Evolutionary conservation across 257 asterid species (phyloP).

Genomic region (Nicotiana benthamiana): DNA sequence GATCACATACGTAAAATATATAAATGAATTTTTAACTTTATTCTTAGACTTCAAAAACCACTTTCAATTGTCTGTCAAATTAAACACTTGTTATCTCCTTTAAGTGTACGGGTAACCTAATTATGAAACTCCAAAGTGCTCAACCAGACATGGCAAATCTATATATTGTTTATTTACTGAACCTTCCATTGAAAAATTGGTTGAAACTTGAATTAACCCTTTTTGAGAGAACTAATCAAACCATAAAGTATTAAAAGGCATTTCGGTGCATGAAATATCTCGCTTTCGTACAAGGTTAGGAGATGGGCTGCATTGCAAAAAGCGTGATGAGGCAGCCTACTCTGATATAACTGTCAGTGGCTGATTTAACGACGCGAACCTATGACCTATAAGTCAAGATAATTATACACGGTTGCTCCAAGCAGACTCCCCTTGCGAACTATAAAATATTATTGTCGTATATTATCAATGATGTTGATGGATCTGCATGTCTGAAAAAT

Average conservation of each 20-base stretch:
- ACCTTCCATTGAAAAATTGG: too few relatives aligned
- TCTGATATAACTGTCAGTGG: too few relatives aligned
- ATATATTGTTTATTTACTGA: too few relatives aligned
- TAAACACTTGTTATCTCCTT: background rate
- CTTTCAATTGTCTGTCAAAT: too few relatives aligned
- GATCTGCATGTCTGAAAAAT: background rate
- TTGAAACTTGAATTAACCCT: background rate
- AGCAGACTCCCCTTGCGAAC: too few relatives aligned
- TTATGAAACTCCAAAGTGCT: background rate
- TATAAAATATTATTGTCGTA: background rate
- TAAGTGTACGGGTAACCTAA: background rate
- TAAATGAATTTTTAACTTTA: background rate
- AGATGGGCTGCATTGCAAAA: accelerated
- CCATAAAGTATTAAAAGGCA: too few relatives aligned
- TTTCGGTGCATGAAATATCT: accelerated
- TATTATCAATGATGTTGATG: background rate
- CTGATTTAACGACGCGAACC: too few relatives aligned
- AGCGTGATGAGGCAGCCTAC: too few relatives aligned
- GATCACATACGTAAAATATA: too few relatives aligned
- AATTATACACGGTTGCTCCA: accelerated
- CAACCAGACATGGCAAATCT: background rate
- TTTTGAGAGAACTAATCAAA: background rate
- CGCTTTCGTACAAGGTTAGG: accelerated
- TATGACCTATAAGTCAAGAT: too few relatives aligned
- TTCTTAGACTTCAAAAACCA: background rate